phyloP scores from a whole-genome alignment of 345 rosid species.

The Firmiana major region DNA sequence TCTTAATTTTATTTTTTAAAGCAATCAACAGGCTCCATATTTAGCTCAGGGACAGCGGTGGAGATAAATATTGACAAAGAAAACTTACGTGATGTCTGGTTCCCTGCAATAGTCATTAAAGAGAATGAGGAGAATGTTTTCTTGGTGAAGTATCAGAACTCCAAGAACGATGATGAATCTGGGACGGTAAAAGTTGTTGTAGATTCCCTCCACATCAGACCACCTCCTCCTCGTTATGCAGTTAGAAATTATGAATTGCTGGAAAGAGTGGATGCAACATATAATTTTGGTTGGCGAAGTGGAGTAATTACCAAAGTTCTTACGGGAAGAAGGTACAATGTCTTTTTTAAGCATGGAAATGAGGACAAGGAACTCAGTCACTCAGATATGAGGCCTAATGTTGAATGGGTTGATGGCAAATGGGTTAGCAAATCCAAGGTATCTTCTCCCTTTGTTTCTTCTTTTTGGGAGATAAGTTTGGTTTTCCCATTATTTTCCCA shows the following conservation, averaged over 20 bases:
- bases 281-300: conserved; percentile 49
- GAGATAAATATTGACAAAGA: conserved; percentile 40
- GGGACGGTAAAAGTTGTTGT: conserved; percentile 17
- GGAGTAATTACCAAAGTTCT: conserved; percentile 52
- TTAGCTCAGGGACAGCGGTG: conserved; percentile 46
- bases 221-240: conserved; percentile 36
- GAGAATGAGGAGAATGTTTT: conserved; percentile 36
- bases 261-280: conserved; percentile 47
- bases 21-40: conserved; percentile 39
- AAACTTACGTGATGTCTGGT: conserved; percentile 43
- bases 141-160: conserved; percentile 39
- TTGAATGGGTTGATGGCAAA: conserved; percentile 50
- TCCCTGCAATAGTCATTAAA: conserved; percentile 51
- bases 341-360: conserved; percentile 40
- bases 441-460: conserved; percentile 1
- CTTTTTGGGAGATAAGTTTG: not conserved
- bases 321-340: conserved; percentile 37
- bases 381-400: conserved; percentile 49
- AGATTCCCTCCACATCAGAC: conserved; percentile 38
- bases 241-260: conserved; percentile 39
- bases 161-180: conserved; percentile 25
- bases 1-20: conserved; percentile 30
- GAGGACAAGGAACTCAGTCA: conserved; percentile 32
- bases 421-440: conserved; percentile 54
- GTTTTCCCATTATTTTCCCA: not conserved